A percentile compares a stretch with the other conserved stretches of the same genome.
phyloP scores from a whole-genome alignment of 1,139 yeast species.

The Candida sp. region DNA sequence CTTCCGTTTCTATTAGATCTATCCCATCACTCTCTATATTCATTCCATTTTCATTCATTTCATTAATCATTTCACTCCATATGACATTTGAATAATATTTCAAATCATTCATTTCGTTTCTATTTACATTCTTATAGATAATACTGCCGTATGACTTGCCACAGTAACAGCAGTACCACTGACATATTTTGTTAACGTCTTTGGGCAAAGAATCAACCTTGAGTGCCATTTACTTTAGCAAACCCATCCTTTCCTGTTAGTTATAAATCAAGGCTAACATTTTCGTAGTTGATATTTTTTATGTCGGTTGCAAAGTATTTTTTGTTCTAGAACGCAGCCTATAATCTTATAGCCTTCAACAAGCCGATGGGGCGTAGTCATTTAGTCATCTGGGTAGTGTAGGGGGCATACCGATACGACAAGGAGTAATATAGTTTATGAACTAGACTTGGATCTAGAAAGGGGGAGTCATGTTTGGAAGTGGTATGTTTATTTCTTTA shows the following conservation, averaged over 20 bases:
- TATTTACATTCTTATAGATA: conserved; percentile 18
- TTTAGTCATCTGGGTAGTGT: not conserved
- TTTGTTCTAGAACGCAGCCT: not conserved
- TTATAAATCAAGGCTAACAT: not conserved
- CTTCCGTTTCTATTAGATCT: too few species aligned
- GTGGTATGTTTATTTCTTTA: too few species aligned
- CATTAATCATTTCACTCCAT: not conserved
- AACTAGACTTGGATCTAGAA: too few species aligned
- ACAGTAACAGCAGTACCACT: conserved; percentile 54
- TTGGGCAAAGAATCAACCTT: not conserved
- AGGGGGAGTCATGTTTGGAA: too few species aligned
- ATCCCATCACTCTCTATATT: not conserved
- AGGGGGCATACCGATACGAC: too few species aligned
- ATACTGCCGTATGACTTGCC: conserved; percentile 49
- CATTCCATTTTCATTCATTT: not conserved
- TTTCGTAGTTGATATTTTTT: not conserved
- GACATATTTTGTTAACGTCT: conserved; percentile 38
- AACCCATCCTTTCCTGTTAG: conserved; percentile 1
- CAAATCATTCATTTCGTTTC: not conserved
- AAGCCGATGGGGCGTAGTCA: not conserved
- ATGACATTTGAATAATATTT: not conserved
- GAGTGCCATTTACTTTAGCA: conserved; percentile 3
- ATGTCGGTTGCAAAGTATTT: not conserved
- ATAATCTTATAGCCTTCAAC: too few species aligned
- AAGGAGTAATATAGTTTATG: too few species aligned